These are phyloP conservation scores for Meira miltonrushii DNA, from an alignment of 1,284 basidiomycete genomes.

Conservation along the genomic window DNA sequence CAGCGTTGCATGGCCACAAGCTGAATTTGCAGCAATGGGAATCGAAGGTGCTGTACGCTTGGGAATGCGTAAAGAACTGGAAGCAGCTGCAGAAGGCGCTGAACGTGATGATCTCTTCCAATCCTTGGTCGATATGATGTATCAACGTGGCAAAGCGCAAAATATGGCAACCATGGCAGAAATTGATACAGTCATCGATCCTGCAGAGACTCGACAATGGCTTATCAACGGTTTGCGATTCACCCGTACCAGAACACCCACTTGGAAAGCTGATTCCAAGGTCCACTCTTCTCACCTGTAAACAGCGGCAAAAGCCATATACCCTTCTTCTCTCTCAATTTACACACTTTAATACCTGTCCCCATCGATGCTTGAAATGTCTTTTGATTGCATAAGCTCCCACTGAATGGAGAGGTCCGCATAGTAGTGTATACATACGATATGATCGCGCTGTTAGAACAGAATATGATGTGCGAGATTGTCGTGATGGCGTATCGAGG, in stretches of 20 bases:
- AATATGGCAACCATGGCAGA: constrained; percentile 28
- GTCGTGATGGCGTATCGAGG: too few species aligned
- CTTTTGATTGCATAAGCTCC: too few species aligned
- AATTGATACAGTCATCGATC: constrained; percentile 37
- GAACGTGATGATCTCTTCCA: constrained; percentile 20
- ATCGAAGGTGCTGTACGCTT: constrained; percentile 32
- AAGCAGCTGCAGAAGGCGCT: constrained; percentile 14
- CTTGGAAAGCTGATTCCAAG: background rate
- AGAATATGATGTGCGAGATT: too few species aligned
- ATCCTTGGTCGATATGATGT: constrained; percentile 21
- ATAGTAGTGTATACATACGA: too few species aligned
- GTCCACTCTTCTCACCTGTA: background rate
- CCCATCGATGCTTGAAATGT: too few species aligned
- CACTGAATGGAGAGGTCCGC: too few species aligned
- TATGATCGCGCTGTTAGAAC: too few species aligned
- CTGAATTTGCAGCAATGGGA: constrained; percentile 24
- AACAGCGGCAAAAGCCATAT: background rate
- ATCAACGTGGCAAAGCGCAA: constrained; percentile 22
- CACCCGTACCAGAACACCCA: constrained; percentile 14
- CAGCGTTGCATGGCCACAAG: constrained; percentile 27
- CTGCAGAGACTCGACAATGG: constrained; percentile 30
- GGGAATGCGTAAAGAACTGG: constrained; percentile 31
- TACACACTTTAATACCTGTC: too few species aligned
- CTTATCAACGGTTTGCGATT: constrained; percentile 16
- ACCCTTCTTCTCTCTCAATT: too few species aligned